These are phyloP conservation scores for Casuarina cunninghamiana DNA, from an alignment of 306 rosid species.

Conservation along the genomic window DNA sequence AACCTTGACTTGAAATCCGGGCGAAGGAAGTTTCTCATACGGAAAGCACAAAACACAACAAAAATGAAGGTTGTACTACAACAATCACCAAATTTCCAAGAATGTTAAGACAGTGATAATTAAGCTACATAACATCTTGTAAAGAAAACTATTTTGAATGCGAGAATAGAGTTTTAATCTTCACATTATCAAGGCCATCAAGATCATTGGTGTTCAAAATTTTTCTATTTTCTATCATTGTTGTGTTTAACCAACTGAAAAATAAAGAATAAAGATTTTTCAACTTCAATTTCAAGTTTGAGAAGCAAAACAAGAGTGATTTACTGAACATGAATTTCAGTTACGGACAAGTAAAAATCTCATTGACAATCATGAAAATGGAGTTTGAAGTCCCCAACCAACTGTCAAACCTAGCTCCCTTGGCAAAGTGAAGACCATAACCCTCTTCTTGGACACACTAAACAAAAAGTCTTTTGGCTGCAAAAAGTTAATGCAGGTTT, in stretches of 20 bases:
- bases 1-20: slow-evolving; percentile 90
- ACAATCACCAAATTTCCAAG: slow-evolving; percentile 11
- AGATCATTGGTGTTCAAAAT: slow-evolving; percentile 67
- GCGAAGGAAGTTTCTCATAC: slow-evolving; percentile 95
- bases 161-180: background rate
- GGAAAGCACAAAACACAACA: slow-evolving; percentile 21
- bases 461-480: slow-evolving; percentile 98
- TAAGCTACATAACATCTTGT: background rate
- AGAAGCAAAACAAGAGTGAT: slow-evolving; percentile 16
- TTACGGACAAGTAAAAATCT: slow-evolving; percentile 86
- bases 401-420: slow-evolving; percentile 94
- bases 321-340: slow-evolving; percentile 5
- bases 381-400: slow-evolving; percentile 90
- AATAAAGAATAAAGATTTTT: slow-evolving; percentile 5
- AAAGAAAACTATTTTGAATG: background rate
- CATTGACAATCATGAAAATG: slow-evolving; percentile 96
- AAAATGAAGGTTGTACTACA: slow-evolving; percentile 10
- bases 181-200: slow-evolving; percentile 61
- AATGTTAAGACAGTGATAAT: background rate
- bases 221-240: slow-evolving; percentile 91
- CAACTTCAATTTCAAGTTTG: slow-evolving; percentile 22
- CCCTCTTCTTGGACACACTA: slow-evolving; percentile 95
- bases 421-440: slow-evolving; percentile 94
- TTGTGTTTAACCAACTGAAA: slow-evolving; percentile 94
- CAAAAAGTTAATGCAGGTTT: slow-evolving; percentile 14